These are phyloP conservation scores for Fagopyrum esculentum DNA, from an alignment of 148 eudicot species.

Conservation along the genomic window DNA sequence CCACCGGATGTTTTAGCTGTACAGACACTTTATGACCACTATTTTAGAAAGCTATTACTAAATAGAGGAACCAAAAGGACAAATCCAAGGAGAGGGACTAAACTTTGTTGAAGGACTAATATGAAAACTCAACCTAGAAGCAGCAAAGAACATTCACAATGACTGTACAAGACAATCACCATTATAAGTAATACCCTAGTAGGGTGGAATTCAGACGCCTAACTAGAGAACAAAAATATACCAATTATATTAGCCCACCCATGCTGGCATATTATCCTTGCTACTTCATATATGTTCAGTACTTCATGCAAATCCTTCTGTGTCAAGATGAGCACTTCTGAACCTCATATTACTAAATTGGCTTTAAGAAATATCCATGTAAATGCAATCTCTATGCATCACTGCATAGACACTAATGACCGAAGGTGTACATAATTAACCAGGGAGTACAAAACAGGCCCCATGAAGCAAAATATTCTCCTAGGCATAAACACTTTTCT, in stretches of 20 bases:
- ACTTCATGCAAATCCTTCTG: background rate
- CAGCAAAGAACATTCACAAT: background rate
- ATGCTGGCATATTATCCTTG: background rate
- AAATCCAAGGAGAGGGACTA: background rate
- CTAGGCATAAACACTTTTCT: background rate
- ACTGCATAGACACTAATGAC: background rate
- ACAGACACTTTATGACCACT: background rate
- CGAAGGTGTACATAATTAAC: background rate
- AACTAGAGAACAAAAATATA: background rate
- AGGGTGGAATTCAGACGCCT: background rate
- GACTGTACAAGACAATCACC: too few relatives aligned
- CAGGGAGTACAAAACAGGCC: background rate
- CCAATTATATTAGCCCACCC: background rate
- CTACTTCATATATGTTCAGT: background rate
- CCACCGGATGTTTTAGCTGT: background rate
- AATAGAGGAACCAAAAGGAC: background rate
- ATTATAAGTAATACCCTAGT: too few relatives aligned
- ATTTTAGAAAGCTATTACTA: background rate
- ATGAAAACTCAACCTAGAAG: background rate
- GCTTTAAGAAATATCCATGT: background rate
- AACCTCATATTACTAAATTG: background rate
- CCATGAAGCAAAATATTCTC: background rate
- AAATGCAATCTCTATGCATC: background rate
- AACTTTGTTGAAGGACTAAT: background rate
- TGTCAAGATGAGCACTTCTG: background rate